Conservation (phyloP, 2,329 filamentous ascomycete species). For the Talaromyces sp. region DNA sequence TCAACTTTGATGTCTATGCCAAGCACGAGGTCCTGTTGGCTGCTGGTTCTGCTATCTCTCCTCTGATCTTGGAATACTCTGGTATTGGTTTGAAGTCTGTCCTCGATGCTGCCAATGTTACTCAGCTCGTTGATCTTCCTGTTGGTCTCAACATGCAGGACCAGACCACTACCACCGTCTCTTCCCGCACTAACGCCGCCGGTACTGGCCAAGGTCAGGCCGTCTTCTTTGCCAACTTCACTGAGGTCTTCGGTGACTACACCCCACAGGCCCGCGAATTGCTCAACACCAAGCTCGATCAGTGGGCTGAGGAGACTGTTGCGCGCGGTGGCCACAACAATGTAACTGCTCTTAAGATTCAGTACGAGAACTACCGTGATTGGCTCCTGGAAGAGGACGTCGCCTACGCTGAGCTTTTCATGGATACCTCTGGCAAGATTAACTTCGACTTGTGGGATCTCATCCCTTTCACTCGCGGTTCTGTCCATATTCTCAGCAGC, state of each 20-base stretch:
- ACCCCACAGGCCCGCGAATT: constrained; percentile 17
- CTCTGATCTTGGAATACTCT: constrained; percentile 25
- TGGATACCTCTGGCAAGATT: constrained; percentile 22
- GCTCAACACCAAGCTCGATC: constrained; percentile 22
- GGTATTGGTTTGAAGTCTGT: constrained; percentile 21
- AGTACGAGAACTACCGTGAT: constrained; percentile 26
- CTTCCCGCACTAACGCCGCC: constrained; percentile 10
- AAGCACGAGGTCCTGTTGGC: constrained; percentile 26
- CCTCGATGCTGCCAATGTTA: constrained; percentile 13
- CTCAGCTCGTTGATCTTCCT: constrained; percentile 23
- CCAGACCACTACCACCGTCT: constrained; percentile 24
- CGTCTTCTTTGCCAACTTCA: constrained; percentile 26
- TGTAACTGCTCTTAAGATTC: constrained; percentile 20
- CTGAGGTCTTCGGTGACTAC: constrained; percentile 22
- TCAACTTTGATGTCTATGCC: constrained; percentile 21
- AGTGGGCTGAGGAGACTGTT: constrained; percentile 26
- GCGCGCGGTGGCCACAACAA: constrained; percentile 25
- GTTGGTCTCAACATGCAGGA: constrained; percentile 30
- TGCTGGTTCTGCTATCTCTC: constrained; percentile 25
- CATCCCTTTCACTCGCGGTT: constrained; percentile 28
- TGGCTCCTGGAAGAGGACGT: constrained; percentile 26
- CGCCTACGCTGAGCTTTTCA: constrained; percentile 24
- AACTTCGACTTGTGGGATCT: constrained; percentile 27
- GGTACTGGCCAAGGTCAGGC: constrained; percentile 25
- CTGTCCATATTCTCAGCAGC: constrained; percentile 18